Evolutionary conservation across 1,284 basidiomycete species (phyloP).

Genomic region (Moniliella sp.): DNA sequence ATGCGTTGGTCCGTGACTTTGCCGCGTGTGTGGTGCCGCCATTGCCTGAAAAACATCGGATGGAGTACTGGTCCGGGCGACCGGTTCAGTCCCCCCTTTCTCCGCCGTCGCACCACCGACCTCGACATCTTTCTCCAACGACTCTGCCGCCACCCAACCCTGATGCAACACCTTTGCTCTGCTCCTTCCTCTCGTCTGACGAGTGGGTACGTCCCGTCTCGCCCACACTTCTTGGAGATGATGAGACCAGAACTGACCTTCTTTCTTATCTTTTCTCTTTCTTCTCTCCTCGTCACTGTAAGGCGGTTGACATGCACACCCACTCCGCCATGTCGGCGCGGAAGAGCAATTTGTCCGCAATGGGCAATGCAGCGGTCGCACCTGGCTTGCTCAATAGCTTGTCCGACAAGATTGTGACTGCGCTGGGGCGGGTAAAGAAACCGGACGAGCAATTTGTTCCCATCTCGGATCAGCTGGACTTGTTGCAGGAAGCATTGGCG

Average conservation of each 20-base stretch:
- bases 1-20: constrained; percentile 72
- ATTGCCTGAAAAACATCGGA: constrained; percentile 84
- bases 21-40: constrained; percentile 90
- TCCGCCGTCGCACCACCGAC: constrained; percentile 68
- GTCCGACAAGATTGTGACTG: constrained; percentile 82
- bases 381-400: constrained; percentile 48
- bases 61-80: constrained; percentile 85
- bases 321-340: constrained; percentile 11
- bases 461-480: constrained; percentile 74
- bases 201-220: constrained; percentile 95
- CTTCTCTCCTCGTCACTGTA: too few relatives aligned
- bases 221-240: too few relatives aligned
- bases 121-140: constrained; percentile 80
- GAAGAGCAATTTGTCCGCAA: too few relatives aligned
- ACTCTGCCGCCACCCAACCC: constrained; percentile 68
- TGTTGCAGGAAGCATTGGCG: constrained; percentile 72
- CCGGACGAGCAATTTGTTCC: constrained; percentile 81
- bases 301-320: constrained; percentile 31
- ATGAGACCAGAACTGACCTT: too few relatives aligned
- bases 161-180: constrained; percentile 75
- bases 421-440: constrained; percentile 83
- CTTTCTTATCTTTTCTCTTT: too few relatives aligned
- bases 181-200: constrained; percentile 77
- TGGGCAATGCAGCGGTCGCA: constrained; percentile 2
- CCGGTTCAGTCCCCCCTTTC: constrained; percentile 83